Conservation (phyloP, 768 basidiomycete species). For the Coprinellus aureogranulatus region DNA sequence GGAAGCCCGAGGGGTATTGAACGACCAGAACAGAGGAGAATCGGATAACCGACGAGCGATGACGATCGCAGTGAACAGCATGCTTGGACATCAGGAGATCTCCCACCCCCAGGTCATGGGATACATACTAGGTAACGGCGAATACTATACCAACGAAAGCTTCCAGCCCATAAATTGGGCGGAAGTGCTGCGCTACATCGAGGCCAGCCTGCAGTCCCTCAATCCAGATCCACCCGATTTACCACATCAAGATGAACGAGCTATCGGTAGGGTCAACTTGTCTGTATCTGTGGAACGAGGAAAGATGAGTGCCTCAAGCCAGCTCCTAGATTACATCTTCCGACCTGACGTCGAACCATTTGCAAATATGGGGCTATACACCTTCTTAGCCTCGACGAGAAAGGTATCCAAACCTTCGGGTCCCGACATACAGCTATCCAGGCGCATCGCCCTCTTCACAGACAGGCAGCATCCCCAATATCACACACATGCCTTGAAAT, state of each 20-base stretch:
- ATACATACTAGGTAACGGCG: slow-evolving; percentile 22
- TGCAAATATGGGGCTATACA: background rate
- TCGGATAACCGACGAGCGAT: slow-evolving; percentile 12
- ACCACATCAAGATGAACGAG: too few relatives aligned
- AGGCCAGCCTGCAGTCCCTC: too few relatives aligned
- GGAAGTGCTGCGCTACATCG: background rate
- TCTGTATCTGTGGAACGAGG: background rate
- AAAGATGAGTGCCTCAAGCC: background rate
- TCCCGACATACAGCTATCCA: background rate
- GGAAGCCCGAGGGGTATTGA: slow-evolving; percentile 4
- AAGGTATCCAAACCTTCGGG: background rate
- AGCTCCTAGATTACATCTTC: background rate
- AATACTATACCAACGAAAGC: background rate
- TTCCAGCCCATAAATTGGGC: slow-evolving; percentile 5
- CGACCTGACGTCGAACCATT: background rate
- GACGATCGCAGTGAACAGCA: slow-evolving; percentile 24
- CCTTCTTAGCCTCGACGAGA: background rate
- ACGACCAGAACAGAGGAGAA: background rate
- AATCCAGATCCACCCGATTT: background rate
- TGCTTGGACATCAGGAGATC: too few relatives aligned
- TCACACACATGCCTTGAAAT: background rate
- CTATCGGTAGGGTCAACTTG: background rate
- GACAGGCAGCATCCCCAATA: background rate
- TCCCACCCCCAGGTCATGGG: slow-evolving; percentile 22
- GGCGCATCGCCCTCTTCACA: background rate